Evolutionary conservation across 1,139 yeast species (phyloP).

Genomic region (Suhomyces coccinellae): DNA sequence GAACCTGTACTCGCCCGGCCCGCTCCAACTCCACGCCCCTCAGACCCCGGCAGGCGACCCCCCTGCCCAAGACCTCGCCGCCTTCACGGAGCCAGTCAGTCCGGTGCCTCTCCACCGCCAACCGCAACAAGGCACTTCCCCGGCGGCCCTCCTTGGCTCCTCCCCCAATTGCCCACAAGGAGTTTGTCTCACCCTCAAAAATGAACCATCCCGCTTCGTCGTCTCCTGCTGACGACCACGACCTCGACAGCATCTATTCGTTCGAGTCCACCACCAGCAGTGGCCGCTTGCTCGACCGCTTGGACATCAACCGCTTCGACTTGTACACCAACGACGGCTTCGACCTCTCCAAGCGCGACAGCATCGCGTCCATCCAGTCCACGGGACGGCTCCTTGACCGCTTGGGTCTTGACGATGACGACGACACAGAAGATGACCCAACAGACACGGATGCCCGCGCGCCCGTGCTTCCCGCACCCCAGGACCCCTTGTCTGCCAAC

Average conservation of each 20-base stretch:
- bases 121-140: background rate
- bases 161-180: conserved; percentile 2
- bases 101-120: background rate
- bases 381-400: conserved; percentile 38
- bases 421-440: conserved; percentile 1
- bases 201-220: background rate
- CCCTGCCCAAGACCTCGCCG: background rate
- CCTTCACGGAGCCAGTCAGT: background rate
- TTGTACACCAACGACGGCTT: conserved; percentile 20
- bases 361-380: conserved; percentile 30
- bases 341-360: conserved; percentile 25
- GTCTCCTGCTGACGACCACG: conserved; percentile 13
- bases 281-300: conserved; percentile 44
- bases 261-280: conserved; percentile 48
- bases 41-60: background rate
- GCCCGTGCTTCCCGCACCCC: background rate
- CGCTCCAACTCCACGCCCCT: conserved; percentile 8
- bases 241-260: conserved; percentile 40
- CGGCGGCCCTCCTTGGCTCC: conserved; percentile 6
- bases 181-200: background rate
- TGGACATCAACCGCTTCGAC: conserved; percentile 21
- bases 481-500: background rate
- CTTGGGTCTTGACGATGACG: conserved; percentile 29
- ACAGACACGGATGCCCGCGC: background rate
- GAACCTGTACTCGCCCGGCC: background rate